Conservation (phyloP, 768 basidiomycete genomes). For the Boletus coccyginus region DNA sequence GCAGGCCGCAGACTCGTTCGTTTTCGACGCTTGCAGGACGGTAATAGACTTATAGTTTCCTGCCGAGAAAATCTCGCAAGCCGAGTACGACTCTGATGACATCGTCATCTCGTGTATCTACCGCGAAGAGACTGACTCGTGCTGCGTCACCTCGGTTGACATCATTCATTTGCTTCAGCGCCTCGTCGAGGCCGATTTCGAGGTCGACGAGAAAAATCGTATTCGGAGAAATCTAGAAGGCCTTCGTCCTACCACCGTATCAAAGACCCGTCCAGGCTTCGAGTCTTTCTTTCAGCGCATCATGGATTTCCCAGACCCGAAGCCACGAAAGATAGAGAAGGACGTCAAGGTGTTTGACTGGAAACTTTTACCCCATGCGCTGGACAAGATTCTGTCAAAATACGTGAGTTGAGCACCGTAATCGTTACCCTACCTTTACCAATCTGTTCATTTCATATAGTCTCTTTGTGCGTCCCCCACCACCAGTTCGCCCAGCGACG, state of each 20-base stretch:
- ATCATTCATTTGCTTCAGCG: slow-evolving; percentile 90
- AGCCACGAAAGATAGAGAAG: slow-evolving; percentile 96
- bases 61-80: slow-evolving; percentile 73
- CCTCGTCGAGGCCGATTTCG: slow-evolving; percentile 69
- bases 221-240: slow-evolving; percentile 94
- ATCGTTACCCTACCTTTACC: not conserved
- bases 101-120: slow-evolving; percentile 95
- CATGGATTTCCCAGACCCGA: slow-evolving; percentile 94
- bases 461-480: slow-evolving; percentile 47
- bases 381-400: slow-evolving; percentile 82
- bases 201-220: slow-evolving; percentile 95
- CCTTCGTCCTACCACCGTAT: slow-evolving; percentile 85
- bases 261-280: slow-evolving; percentile 76
- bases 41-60: slow-evolving; percentile 70
- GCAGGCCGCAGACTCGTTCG: slow-evolving; percentile 82
- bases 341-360: slow-evolving; percentile 89
- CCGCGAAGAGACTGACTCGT: slow-evolving; percentile 70
- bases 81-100: slow-evolving; percentile 69
- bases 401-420: slow-evolving; percentile 52
- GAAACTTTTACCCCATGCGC: slow-evolving; percentile 63
- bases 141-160: slow-evolving; percentile 93
- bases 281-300: slow-evolving; percentile 92
- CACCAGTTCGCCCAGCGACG: slow-evolving; percentile 17
- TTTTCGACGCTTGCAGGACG: slow-evolving; percentile 77
- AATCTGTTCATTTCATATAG: slow-evolving; percentile 26